Percentiles rank a stretch among this genome's conserved stretches.
phyloP scores from a whole-genome alignment of 441 rosid species.

The Rhodomyrtus psidioides region DNA sequence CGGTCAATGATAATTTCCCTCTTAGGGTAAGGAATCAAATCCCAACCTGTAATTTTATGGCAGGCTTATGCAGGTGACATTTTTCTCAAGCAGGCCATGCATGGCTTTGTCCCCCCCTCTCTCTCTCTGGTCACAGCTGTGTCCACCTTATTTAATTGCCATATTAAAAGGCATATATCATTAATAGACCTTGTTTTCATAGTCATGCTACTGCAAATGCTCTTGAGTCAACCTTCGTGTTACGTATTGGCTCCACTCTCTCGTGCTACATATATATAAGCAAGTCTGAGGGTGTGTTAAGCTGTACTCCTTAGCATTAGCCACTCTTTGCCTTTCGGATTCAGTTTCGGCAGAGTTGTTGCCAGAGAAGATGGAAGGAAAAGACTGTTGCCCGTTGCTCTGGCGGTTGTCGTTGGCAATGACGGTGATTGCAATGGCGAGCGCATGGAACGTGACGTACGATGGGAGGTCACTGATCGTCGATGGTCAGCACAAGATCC shows the following conservation, averaged over 20 bases:
- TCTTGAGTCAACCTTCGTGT: background rate
- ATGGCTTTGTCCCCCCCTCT: background rate
- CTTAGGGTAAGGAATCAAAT: background rate
- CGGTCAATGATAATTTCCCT: background rate
- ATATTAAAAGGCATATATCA: background rate
- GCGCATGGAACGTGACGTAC: background rate
- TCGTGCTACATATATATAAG: background rate
- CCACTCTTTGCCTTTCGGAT: background rate
- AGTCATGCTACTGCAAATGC: background rate
- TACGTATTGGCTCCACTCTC: background rate
- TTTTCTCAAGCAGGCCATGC: background rate
- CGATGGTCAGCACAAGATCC: background rate
- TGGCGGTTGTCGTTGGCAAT: background rate
- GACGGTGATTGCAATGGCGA: background rate
- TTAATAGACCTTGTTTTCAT: background rate
- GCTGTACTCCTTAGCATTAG: background rate
- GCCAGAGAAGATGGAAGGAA: background rate
- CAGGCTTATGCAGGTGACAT: background rate
- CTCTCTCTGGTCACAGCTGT: background rate
- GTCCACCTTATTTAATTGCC: background rate
- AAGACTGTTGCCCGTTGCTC: background rate
- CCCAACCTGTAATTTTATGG: background rate
- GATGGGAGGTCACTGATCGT: constrained; percentile 8
- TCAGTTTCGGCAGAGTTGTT: background rate
- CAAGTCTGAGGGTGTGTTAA: background rate